Percentiles rank a stretch among this genome's conserved stretches.
Conservation (phyloP, 2,329 filamentous ascomycete genomes). For the Aspergillus piperis region DNA sequence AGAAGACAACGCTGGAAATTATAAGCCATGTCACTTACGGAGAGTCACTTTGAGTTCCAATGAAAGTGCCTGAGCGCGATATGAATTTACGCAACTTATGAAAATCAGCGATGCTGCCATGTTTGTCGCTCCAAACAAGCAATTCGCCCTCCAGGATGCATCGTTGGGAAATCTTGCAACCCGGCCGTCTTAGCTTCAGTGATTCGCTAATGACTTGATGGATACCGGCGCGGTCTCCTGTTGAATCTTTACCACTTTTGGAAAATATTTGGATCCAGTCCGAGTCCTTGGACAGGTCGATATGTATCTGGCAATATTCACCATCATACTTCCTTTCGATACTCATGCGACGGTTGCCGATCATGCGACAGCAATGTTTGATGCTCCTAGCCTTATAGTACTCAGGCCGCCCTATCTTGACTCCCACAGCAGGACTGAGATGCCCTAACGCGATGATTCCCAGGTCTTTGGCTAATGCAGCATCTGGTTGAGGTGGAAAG, state of each 20-base stretch:
- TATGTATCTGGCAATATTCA: slow-evolving; percentile 86
- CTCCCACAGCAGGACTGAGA: slow-evolving; percentile 58
- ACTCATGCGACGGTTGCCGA: slow-evolving; percentile 63
- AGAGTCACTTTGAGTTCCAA: slow-evolving; percentile 70
- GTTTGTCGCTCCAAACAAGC: slow-evolving; percentile 71
- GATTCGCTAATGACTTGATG: slow-evolving; percentile 66
- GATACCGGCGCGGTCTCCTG: slow-evolving; percentile 64
- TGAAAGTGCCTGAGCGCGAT: slow-evolving; percentile 66
- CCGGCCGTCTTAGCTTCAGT: slow-evolving; percentile 60
- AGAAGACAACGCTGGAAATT: slow-evolving; percentile 8
- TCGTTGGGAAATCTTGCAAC: slow-evolving; percentile 61
- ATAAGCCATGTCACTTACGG: slow-evolving; percentile 50
- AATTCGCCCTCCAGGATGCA: slow-evolving; percentile 86
- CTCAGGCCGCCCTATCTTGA: slow-evolving; percentile 65
- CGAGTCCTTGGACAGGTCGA: slow-evolving; percentile 61
- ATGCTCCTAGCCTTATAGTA: slow-evolving; percentile 71
- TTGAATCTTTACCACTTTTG: slow-evolving; percentile 90
- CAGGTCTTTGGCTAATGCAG: slow-evolving; percentile 32
- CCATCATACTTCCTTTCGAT: slow-evolving; percentile 83
- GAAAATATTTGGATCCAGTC: slow-evolving; percentile 78
- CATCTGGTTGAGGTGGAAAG: slow-evolving; percentile 41
- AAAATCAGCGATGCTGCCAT: slow-evolving; percentile 69
- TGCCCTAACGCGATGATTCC: slow-evolving; percentile 40
- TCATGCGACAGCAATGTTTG: slow-evolving; percentile 71
- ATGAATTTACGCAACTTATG: slow-evolving; percentile 82